phyloP scores from a whole-genome alignment of 768 basidiomycete species.

The Clathrus columnatus region DNA sequence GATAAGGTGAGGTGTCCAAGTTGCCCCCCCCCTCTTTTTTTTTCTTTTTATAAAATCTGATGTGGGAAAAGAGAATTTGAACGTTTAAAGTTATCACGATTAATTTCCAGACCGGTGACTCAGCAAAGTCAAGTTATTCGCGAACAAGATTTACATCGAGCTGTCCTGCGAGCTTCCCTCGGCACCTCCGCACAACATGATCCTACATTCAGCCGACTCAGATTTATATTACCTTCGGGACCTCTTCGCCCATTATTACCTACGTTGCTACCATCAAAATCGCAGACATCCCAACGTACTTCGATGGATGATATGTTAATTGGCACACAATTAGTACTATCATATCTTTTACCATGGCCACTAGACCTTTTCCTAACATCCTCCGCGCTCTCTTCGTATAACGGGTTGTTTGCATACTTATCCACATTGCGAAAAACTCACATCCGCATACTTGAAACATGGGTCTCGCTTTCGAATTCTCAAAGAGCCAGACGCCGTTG shows the following conservation, averaged over 20 bases:
- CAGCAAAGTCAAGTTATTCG: slow-evolving; percentile 48
- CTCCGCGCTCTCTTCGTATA: slow-evolving; percentile 65
- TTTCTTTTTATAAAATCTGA: neutral
- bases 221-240: slow-evolving; percentile 72
- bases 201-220: slow-evolving; percentile 60
- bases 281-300: slow-evolving; percentile 33
- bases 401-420: slow-evolving; percentile 71
- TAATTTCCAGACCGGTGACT: slow-evolving; percentile 57
- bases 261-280: slow-evolving; percentile 35
- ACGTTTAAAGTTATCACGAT: slow-evolving; percentile 67
- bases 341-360: slow-evolving; percentile 75
- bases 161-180: slow-evolving; percentile 77
- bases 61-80: slow-evolving; percentile 53
- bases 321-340: slow-evolving; percentile 65
- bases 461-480: slow-evolving; percentile 78
- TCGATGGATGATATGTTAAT: slow-evolving; percentile 69
- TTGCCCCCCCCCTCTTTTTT: neutral
- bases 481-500: slow-evolving; percentile 78
- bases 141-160: slow-evolving; percentile 84
- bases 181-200: slow-evolving; percentile 87
- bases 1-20: slow-evolving; percentile 32
- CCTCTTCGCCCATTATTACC: slow-evolving; percentile 77
- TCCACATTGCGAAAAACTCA: slow-evolving; percentile 81
- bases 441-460: slow-evolving; percentile 67
- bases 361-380: slow-evolving; percentile 82